Base-by-base conservation (phyloP, 2,329 filamentous ascomycete genomes). In the Diaporthe eres region DNA sequence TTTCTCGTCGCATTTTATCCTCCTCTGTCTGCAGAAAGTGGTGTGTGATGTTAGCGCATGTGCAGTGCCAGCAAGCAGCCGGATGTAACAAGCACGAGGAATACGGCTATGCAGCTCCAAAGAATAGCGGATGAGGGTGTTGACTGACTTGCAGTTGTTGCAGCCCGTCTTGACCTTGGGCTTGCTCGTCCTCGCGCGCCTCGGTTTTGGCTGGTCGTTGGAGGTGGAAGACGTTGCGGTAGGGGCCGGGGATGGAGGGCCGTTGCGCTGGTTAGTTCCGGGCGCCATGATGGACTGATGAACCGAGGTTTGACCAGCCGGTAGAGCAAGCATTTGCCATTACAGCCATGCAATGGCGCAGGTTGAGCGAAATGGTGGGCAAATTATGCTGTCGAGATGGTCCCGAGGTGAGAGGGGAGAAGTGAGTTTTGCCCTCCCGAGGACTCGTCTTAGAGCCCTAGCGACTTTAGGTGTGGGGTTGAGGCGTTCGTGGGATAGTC, bases 111-210 rank as follows among this genome's bases (percentile, higher is more conserved):
- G 31, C 22, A 75, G 76, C 31, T 39, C 72, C 68, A 34, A 65
- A 55, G 60, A 74, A 73, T 71, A 44, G 37, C 19, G 44, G 55
- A 68, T 47, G 74, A 70, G 74, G 39, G 71, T 65, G 71, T 65
- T 49, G 73, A 87, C 91, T 82, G 86, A 93, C 91, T 93, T 93
- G 91, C 91, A 93, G 82, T 90, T 92, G 79, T 86, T 87, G 82
- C 92, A 93, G 55, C 91, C 91, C 1, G 91, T 93, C 84, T 92
- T 92, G 78, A 92, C 91, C 81, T 93, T 92, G 19, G 90, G 89
- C 78, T 86, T 89, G 81, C 90, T 91, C 39, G 85, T 88, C 73
- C 90, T 85, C 19, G 84, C 85, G 71, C 88, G 86, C 80, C 86
- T 89, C 65, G 58, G 75, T 47, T 31, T 51, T 51, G 58, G 76